Evolutionary conservation across 2,329 filamentous ascomycete species (phyloP).

Genomic region (Verticillium klebahnii): DNA sequence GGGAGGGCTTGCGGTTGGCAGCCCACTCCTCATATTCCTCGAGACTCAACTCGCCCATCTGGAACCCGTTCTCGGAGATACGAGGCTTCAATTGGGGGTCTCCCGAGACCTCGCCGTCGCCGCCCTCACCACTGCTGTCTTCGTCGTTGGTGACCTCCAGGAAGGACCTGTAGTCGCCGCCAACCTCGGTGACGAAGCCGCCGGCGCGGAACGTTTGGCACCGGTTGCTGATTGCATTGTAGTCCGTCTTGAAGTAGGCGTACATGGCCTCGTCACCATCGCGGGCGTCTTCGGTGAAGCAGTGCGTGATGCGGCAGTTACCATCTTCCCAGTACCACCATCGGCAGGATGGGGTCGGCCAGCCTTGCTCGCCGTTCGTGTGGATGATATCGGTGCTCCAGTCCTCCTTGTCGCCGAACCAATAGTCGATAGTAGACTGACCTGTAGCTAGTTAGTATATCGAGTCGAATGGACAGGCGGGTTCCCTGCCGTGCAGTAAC

Average conservation of each 20-base stretch:
- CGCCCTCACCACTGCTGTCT: background rate
- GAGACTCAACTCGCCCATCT: background rate
- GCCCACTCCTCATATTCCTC: background rate
- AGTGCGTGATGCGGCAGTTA: slow-evolving; percentile 1
- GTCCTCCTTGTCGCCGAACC: background rate
- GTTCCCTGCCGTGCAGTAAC: background rate
- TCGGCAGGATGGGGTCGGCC: background rate
- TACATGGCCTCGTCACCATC: background rate
- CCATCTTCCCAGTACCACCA: slow-evolving; percentile 1
- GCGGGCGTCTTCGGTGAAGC: background rate
- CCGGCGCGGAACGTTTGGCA: background rate
- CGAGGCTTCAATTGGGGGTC: background rate
- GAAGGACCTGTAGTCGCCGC: background rate
- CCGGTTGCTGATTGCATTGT: background rate
- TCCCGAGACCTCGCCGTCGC: background rate
- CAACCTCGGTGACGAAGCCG: background rate
- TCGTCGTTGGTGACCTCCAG: background rate
- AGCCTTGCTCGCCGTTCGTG: background rate
- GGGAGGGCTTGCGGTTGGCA: background rate
- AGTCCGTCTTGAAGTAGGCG: background rate
- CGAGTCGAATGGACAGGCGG: too few species aligned
- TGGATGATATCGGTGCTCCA: background rate
- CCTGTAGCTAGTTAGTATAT: background rate
- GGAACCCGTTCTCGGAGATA: background rate
- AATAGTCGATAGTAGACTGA: background rate